Evolutionary conservation across 2,329 filamentous ascomycete species (phyloP), one percentile per base, ranked within the genome.

Genomic region (Daldinia sp.): DNA sequence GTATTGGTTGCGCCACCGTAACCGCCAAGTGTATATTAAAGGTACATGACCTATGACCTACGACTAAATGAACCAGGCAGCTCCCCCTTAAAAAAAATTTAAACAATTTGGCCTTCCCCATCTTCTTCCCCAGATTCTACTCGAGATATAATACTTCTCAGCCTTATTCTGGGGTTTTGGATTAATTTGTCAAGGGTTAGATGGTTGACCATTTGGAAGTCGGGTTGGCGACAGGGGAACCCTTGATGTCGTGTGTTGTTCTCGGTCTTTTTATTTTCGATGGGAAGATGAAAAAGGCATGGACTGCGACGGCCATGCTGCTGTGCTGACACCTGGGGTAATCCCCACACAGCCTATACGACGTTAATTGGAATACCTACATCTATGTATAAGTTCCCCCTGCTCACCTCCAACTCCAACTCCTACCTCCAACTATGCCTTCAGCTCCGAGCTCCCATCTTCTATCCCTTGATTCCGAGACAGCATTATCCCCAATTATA

Each of bases 41-140:
- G 58, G 47, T 49, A n/a, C 41, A 61, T 51, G 35, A 64, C n/a
- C n/a, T n/a, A n/a, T n/a, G 61, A 61, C n/a, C n/a, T 48, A 51
- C 43, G 59, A 53, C 55, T 30, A 57, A 61, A 53, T 63, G 41
- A 32, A 52, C 54, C 21, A 52, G 56, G 21, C 57, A 61, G 8
- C 57, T 58, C 57, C n/a, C n/a, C n/a, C n/a, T n/a, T n/a, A n/a
- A n/a, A n/a, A n/a, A n/a, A n/a, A n/a, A n/a, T 52, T 57, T 30
- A 10, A 30, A 48, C 19, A 49, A 32, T 6, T 32, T 32, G 29
- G 11, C 29, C 29, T 32, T 7, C 11, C 29, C 6, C 29, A n/a
- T n/a, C n/a, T n/a, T n/a, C n/a, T n/a, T n/a, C n/a, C n/a, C n/a
- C n/a, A n/a, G n/a, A n/a, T 27, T 25, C 9, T 27, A n/a, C 39